phyloP scores from a whole-genome alignment of 345 rosid species.

The Psidium guajava region DNA sequence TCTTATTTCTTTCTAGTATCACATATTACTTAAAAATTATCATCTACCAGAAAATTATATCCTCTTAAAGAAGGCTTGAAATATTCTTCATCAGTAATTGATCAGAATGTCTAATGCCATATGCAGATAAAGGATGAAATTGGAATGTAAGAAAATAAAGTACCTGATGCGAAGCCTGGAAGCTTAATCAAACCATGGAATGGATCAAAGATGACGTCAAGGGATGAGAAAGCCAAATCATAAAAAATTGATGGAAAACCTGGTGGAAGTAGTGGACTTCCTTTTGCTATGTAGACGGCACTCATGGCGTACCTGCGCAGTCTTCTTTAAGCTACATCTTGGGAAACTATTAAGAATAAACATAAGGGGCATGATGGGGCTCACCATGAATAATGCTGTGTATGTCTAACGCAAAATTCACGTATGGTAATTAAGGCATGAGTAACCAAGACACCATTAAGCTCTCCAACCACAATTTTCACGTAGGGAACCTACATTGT shows the following conservation, averaged over 20 bases:
- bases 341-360: not conserved
- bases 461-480: conserved; percentile 80
- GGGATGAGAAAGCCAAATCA: conserved; percentile 86
- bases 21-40: not conserved
- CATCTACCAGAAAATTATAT: not conserved
- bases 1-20: not conserved
- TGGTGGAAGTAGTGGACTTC: conserved; percentile 85
- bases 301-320: conserved; percentile 80
- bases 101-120: not conserved
- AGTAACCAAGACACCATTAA: conserved; percentile 83
- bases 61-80: not conserved
- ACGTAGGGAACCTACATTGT: conserved; percentile 62
- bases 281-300: conserved; percentile 85
- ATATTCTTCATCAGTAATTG: not conserved
- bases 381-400: conserved; percentile 93
- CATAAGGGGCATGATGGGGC: conserved; percentile 2
- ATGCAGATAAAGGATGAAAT: not conserved
- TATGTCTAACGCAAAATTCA: conserved; percentile 60
- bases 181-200: conserved; percentile 54
- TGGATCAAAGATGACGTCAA: conserved; percentile 92
- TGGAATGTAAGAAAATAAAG: not conserved
- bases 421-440: conserved; percentile 86
- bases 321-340: conserved; percentile 1
- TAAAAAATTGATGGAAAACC: conserved; percentile 81
- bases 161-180: conserved; percentile 80